Conservation (phyloP, 148 eudicot species). For the Vaccinium vitisidaea region DNA sequence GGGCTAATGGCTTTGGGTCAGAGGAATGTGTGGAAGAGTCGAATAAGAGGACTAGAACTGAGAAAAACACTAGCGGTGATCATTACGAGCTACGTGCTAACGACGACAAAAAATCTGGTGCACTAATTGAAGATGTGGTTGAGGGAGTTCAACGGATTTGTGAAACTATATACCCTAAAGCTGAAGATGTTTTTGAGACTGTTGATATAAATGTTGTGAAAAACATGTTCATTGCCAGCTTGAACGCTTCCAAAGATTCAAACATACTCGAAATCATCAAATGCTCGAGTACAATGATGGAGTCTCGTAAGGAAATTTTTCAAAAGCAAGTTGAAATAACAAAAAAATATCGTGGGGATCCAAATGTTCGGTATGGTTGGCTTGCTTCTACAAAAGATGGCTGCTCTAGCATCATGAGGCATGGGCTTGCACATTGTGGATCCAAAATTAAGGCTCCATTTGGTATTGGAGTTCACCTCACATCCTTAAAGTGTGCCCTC, state of each 20-base stretch:
- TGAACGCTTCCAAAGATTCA: slow-evolving; percentile 18
- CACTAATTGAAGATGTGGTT: slow-evolving; percentile 13
- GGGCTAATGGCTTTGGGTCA: slow-evolving; percentile 13
- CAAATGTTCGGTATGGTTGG: slow-evolving; percentile 40
- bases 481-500: slow-evolving; percentile 21
- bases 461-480: slow-evolving; percentile 40
- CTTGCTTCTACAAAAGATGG: slow-evolving; percentile 31
- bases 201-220: slow-evolving; percentile 25
- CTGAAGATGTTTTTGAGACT: slow-evolving; percentile 13
- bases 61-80: neutral
- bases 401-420: slow-evolving; percentile 25
- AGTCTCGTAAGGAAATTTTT: slow-evolving; percentile 30
- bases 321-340: slow-evolving; percentile 37
- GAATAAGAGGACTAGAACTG: slow-evolving; percentile 26
- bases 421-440: slow-evolving; percentile 29
- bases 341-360: slow-evolving; percentile 30
- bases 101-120: slow-evolving; percentile 8
- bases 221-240: slow-evolving; percentile 23
- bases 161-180: slow-evolving; percentile 10
- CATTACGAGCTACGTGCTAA: slow-evolving; percentile 10
- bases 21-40: slow-evolving; percentile 39
- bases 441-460: slow-evolving; percentile 17
- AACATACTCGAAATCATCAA: slow-evolving; percentile 21
- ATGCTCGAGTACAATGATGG: slow-evolving; percentile 30
- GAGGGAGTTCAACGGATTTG: slow-evolving; percentile 12